phyloP scores from a whole-genome alignment of 345 rosid species.

The Boechera retrofracta region DNA sequence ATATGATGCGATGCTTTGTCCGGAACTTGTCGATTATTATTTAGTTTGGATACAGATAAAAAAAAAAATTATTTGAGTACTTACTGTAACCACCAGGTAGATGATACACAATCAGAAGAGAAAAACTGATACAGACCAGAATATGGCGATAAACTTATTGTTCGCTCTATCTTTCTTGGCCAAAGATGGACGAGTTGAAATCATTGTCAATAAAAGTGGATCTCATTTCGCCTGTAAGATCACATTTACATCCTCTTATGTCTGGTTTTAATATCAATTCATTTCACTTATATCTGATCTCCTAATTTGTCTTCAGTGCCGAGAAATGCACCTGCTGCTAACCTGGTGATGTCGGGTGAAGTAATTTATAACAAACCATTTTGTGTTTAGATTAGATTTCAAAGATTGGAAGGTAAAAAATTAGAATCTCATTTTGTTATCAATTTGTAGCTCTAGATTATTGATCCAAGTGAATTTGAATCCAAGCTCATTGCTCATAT shows the following conservation, averaged over 20 bases:
- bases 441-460: no score
- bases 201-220: conserved; percentile 61
- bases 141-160: conserved; percentile 71
- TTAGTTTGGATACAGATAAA: conserved; percentile 2
- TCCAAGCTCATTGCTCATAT: no score
- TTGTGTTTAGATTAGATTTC: conserved; percentile 85
- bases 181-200: conserved; percentile 86
- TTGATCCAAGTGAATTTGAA: no score
- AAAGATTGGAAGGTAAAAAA: conserved; percentile 85
- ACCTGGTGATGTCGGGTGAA: conserved; percentile 59
- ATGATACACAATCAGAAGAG: conserved; percentile 59
- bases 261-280: conserved; percentile 2
- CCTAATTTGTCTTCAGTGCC: conserved; percentile 57
- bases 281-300: conserved; percentile 6
- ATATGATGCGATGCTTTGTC: conserved; percentile 6
- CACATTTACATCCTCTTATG: not conserved
- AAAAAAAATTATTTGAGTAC: conserved; percentile 19
- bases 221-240: conserved; percentile 77
- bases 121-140: conserved; percentile 87
- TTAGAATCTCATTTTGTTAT: not conserved
- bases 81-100: conserved; percentile 51
- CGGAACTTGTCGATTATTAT: conserved; percentile 5
- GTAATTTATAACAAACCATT: conserved; percentile 73
- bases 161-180: conserved; percentile 88
- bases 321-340: conserved; percentile 77